A percentile compares a stretch with the other conserved stretches of the same genome.
phyloP scores from a whole-genome alignment of 495 filamentous ascomycete genomes.

The Neurospora pannonica region DNA sequence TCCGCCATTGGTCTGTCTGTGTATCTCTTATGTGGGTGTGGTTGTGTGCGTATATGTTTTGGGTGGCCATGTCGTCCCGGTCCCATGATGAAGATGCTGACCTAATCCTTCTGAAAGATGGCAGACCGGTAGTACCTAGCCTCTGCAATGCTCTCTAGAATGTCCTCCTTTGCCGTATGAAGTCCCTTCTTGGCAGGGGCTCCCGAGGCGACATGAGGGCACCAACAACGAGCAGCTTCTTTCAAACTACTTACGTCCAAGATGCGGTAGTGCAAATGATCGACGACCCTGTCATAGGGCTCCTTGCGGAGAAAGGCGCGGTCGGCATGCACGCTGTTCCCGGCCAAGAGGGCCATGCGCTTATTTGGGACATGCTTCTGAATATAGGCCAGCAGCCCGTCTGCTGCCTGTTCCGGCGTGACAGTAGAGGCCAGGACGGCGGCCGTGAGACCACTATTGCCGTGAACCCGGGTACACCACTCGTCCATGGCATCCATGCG shows the following conservation, averaged over 20 bases:
- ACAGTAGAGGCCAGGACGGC: slow-evolving; percentile 65
- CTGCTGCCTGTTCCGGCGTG: slow-evolving; percentile 62
- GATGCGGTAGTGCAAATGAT: slow-evolving; percentile 80
- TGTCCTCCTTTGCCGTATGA: slow-evolving; percentile 82
- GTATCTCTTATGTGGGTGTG: not conserved
- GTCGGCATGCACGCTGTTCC: slow-evolving; percentile 89
- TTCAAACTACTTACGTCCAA: slow-evolving; percentile 87
- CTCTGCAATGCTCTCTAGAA: slow-evolving; percentile 90
- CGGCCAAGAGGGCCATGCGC: slow-evolving; percentile 63
- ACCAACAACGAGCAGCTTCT: slow-evolving; percentile 81
- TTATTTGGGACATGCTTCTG: slow-evolving; percentile 54
- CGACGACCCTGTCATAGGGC: slow-evolving; percentile 62
- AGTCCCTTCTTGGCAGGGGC: slow-evolving; percentile 63
- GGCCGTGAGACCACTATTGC: slow-evolving; percentile 66
- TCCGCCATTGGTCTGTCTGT: not conserved
- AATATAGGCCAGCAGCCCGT: slow-evolving; percentile 69
- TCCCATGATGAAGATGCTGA: not conserved
- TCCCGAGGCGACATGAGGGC: slow-evolving; percentile 18
- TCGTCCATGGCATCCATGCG: slow-evolving; percentile 67
- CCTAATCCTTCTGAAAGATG: slow-evolving; percentile 41
- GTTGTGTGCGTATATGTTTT: not conserved
- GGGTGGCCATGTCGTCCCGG: not conserved
- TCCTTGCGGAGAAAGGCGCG: slow-evolving; percentile 66
- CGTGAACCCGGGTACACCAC: slow-evolving; percentile 50
- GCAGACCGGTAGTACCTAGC: slow-evolving; percentile 66